Evolutionary conservation across 306 rosid species (phyloP).

Genomic region (Rosa multiflora): DNA sequence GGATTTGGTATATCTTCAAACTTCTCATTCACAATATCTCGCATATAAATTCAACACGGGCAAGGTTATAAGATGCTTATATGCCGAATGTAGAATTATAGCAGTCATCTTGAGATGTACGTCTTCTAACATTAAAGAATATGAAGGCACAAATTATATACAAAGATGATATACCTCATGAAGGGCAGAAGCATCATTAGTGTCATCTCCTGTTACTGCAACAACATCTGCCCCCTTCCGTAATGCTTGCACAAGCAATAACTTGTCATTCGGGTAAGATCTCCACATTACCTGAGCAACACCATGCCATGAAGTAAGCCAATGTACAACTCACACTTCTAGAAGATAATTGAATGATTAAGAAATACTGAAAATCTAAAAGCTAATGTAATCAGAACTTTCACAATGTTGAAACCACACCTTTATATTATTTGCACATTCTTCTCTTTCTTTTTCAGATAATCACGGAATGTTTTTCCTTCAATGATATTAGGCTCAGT

Average conservation of each 20-base stretch:
- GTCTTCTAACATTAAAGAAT: background rate
- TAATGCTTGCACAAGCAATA: slow-evolving; percentile 95
- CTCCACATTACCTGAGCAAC: slow-evolving; percentile 86
- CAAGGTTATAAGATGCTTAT: background rate
- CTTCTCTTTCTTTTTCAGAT: slow-evolving; percentile 80
- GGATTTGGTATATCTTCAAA: too few species aligned
- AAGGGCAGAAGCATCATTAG: slow-evolving; percentile 98
- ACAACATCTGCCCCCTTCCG: slow-evolving; percentile 92
- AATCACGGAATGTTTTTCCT: slow-evolving; percentile 80
- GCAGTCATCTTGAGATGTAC: slow-evolving; percentile 4
- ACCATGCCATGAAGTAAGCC: background rate
- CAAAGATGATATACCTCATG: slow-evolving; percentile 74
- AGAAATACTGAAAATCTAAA: slow-evolving; percentile 25
- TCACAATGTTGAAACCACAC: slow-evolving; percentile 39
- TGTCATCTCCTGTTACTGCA: slow-evolving; percentile 99
- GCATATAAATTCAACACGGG: background rate
- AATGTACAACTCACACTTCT: background rate
- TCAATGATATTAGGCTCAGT: slow-evolving; percentile 78
- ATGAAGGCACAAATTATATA: background rate
- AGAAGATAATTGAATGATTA: slow-evolving; percentile 7
- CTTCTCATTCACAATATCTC: background rate
- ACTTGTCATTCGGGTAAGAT: slow-evolving; percentile 98
- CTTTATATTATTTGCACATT: slow-evolving; percentile 56
- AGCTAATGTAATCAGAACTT: slow-evolving; percentile 16
- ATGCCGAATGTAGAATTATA: background rate